Conservation (phyloP, 441 rosid species). For the Croton laevigatus region DNA sequence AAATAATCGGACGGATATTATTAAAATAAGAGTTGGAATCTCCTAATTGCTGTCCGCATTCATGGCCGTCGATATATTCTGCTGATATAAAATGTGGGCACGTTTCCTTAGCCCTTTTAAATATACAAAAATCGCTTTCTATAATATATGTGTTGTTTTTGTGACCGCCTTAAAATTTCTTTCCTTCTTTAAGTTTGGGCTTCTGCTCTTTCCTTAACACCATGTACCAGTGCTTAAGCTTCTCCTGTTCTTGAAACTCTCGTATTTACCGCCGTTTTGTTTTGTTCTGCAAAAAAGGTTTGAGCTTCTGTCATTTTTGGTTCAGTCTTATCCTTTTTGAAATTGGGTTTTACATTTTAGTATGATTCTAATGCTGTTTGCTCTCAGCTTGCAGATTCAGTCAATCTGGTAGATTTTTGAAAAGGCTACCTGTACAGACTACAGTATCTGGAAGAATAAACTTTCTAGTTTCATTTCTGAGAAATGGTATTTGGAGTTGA, state of each 20-base stretch:
- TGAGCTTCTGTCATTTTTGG: neutral
- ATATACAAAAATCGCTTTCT: neutral
- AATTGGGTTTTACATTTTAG: neutral
- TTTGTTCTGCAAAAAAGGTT: neutral
- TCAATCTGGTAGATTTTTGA: neutral
- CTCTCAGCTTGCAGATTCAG: neutral
- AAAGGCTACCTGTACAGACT: neutral
- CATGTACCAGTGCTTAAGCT: neutral
- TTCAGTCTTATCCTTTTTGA: neutral
- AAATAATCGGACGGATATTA: conserved; percentile 14
- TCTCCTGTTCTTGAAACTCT: too few relatives aligned
- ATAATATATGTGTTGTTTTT: neutral
- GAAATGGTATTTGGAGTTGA: conserved; percentile 18
- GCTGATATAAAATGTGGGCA: conserved; percentile 10
- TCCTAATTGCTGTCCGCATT: conserved; percentile 9
- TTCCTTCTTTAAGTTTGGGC: neutral
- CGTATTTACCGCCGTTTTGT: neutral
- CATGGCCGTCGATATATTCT: conserved; percentile 7
- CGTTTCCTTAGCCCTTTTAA: neutral
- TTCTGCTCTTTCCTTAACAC: neutral
- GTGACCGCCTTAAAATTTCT: conserved; percentile 11
- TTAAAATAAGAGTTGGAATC: neutral
- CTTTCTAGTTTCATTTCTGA: neutral
- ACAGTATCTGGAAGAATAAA: neutral
- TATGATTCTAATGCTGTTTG: neutral